Evolutionary conservation across 495 filamentous ascomycete species (phyloP).

Genomic region (Oidiodendron maius): DNA sequence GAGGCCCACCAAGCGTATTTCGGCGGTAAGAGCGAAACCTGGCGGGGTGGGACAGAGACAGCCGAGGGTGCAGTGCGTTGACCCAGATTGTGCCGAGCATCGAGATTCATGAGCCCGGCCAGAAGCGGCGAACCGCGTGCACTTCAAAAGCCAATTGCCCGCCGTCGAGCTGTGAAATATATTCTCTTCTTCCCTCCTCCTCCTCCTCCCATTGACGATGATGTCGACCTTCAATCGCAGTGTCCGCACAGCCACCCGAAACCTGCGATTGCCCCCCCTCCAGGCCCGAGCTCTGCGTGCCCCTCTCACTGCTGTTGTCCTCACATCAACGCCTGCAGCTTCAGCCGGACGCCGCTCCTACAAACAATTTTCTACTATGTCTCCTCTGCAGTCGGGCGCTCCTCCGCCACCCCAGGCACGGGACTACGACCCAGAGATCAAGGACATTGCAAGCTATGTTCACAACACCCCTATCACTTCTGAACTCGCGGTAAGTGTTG

Average conservation of each 20-base stretch:
- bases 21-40: background rate
- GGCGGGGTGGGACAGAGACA: too few species aligned
- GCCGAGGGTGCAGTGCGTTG: too few species aligned
- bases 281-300: constrained; percentile 22
- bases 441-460: constrained; percentile 90
- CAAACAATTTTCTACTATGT: constrained; percentile 49
- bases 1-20: too few species aligned
- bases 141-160: too few species aligned
- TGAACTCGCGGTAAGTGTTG: constrained; percentile 74
- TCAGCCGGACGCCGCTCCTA: constrained; percentile 12
- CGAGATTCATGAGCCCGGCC: too few species aligned
- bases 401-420: constrained; percentile 43
- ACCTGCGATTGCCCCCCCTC: constrained; percentile 18
- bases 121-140: too few species aligned
- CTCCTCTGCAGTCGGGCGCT: constrained; percentile 44
- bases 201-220: constrained; percentile 14
- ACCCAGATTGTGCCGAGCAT: too few species aligned
- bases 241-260: constrained; percentile 22
- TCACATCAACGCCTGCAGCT: constrained; percentile 10
- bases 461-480: constrained; percentile 87
- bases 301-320: constrained; percentile 15
- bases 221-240: constrained; percentile 24
- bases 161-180: too few species aligned
- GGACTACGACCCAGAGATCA: constrained; percentile 84
- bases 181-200: too few species aligned